phyloP scores from a whole-genome alignment of 2,329 filamentous ascomycete species.

The Chaetomiaceae sp. region DNA sequence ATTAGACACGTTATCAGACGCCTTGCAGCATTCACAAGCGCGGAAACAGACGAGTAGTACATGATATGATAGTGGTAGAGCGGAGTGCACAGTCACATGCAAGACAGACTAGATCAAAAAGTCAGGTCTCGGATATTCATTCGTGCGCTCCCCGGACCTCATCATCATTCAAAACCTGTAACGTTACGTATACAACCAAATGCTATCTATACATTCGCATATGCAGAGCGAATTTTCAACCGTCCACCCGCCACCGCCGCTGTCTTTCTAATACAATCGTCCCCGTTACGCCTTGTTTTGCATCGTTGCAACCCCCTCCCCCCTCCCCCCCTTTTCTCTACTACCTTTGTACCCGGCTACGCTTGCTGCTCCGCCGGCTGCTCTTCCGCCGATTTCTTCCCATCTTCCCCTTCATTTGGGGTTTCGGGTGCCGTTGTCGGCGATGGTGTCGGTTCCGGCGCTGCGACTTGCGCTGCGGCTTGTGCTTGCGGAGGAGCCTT shows the following conservation, averaged over 20 bases:
- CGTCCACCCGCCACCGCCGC: background rate
- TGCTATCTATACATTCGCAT: slow-evolving; percentile 5
- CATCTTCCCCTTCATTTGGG: background rate
- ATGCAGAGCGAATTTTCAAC: background rate
- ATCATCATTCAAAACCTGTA: background rate
- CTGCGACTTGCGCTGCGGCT: slow-evolving; percentile 2
- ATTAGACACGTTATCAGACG: too few relatives aligned
- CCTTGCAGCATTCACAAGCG: too few relatives aligned
- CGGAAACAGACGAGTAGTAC: too few relatives aligned
- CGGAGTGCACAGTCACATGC: too few relatives aligned
- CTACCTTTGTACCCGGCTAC: background rate
- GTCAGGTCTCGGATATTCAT: too few relatives aligned
- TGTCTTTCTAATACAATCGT: background rate
- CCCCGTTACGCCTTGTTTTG: slow-evolving; percentile 12
- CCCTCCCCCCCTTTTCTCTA: slow-evolving; percentile 1
- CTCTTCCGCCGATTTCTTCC: background rate
- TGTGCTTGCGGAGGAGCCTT: slow-evolving; percentile 20
- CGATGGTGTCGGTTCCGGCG: background rate
- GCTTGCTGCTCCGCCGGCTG: background rate
- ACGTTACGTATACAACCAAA: background rate
- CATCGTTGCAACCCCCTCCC: background rate
- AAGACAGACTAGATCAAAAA: too few relatives aligned
- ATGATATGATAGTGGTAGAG: too few relatives aligned
- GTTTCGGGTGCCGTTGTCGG: background rate
- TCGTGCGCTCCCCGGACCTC: too few relatives aligned